Conservation (phyloP, 441 rosid species). For the Isatis lusitanica region DNA sequence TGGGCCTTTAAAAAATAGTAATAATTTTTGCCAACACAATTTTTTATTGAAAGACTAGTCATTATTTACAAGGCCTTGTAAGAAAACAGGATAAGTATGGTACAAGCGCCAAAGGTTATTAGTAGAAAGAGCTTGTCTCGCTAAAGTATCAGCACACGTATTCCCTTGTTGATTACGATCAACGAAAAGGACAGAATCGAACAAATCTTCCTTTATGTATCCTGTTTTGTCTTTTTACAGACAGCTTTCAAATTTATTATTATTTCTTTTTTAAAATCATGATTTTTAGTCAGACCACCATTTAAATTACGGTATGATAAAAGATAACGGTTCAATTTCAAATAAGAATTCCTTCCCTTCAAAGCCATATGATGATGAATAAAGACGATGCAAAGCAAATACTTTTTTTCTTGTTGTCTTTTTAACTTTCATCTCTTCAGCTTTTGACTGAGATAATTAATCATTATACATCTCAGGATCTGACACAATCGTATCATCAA, state of each 20-base stretch:
- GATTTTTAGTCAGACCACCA: not conserved
- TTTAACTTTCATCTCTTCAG: conserved; percentile 3
- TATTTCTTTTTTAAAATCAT: not conserved
- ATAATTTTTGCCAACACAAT: too few species aligned
- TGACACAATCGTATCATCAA: conserved; percentile 27
- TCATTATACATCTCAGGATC: conserved; percentile 24
- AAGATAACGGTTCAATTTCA: not conserved
- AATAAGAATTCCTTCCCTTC: not conserved
- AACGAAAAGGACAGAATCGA: too few species aligned
- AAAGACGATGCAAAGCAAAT: conserved; percentile 24
- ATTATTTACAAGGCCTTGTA: too few species aligned
- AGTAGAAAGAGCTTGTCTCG: too few species aligned
- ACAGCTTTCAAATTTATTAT: not conserved
- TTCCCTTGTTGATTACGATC: too few species aligned
- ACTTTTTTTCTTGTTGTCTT: not conserved
- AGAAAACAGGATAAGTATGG: too few species aligned
- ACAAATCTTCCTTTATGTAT: not conserved
- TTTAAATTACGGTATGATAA: not conserved
- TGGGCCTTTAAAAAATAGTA: not conserved
- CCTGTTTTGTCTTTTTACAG: not conserved
- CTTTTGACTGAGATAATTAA: conserved; percentile 11
- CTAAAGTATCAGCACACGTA: too few species aligned
- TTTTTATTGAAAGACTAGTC: too few species aligned
- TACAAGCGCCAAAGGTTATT: too few species aligned
- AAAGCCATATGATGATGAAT: not conserved